Evolutionary conservation across 2,329 filamentous ascomycete species (phyloP).

Genomic region (Hypomyces rosellus): DNA sequence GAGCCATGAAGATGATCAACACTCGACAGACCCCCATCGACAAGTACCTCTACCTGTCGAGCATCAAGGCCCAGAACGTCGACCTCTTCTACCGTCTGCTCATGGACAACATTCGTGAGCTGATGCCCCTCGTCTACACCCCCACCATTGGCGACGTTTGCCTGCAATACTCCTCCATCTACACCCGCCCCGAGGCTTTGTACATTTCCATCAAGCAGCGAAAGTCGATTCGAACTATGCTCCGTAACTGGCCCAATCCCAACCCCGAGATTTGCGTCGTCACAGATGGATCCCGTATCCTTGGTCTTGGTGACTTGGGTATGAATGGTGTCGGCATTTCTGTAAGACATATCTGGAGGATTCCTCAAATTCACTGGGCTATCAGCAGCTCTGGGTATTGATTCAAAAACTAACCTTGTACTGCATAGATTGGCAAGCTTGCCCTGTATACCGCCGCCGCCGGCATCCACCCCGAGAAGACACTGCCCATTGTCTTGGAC

Average conservation of each 20-base stretch:
- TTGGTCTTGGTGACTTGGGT: conserved; percentile 89
- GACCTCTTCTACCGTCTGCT: conserved; percentile 80
- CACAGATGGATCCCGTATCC: conserved; percentile 88
- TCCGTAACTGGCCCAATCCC: conserved; percentile 85
- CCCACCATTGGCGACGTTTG: conserved; percentile 94
- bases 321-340: conserved; percentile 98
- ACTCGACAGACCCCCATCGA: conserved; percentile 65
- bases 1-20: conserved; percentile 69
- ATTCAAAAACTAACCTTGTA: conserved; percentile 20
- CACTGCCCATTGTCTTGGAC: conserved; percentile 63
- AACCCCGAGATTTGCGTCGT: conserved; percentile 94
- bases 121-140: conserved; percentile 82
- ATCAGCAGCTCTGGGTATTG: neutral
- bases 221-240: conserved; percentile 80
- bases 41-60: conserved; percentile 77
- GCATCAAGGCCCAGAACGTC: conserved; percentile 67
- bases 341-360: conserved; percentile 42
- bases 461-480: conserved; percentile 86
- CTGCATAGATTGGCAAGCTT: conserved; percentile 72
- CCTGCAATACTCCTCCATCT: conserved; percentile 91
- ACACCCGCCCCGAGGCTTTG: conserved; percentile 88
- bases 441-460: conserved; percentile 92
- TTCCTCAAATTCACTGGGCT: neutral
- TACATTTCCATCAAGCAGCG: conserved; percentile 96
- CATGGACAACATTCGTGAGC: conserved; percentile 68